Evolutionary conservation across 257 asterid genomes (phyloP), one percentile per base, ranked within the genome.

Genomic region (Eucommia ulmoides): DNA sequence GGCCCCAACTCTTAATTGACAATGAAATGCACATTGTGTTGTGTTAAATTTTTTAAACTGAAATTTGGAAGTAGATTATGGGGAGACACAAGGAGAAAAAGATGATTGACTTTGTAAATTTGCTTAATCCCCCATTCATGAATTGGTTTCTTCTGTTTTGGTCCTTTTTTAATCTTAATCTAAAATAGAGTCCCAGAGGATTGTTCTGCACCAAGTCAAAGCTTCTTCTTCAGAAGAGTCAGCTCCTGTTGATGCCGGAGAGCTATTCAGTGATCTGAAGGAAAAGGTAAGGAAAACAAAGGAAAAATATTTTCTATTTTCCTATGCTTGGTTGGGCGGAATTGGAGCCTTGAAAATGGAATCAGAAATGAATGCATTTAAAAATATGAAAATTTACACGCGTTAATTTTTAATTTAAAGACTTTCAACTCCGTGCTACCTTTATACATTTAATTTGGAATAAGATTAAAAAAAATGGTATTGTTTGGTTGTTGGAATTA

Each of bases 231-330:
- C 97, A 16, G 94, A 85, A 2, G 95, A 88, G 56, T 45, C 75
- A 69, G 38, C 69, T 10, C 48, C 59, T n/a, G 51, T 76, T 2
- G 96, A 89, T 64, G 22, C 84, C 63, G 63, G 55, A 56, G 93
- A 85, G 56, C 54, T 89, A 48, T n/a, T 89, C 51, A 33, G 69
- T 1, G 98, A 89, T 73, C 77, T 89, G 20, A 85, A 89, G 62
- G 77, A 78, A 65, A 89, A 84, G 96, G 98, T 82, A 59, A 23
- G n/a, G n/a, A n/a, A n/a, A n/a, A n/a, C n/a, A n/a, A n/a, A n/a
- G n/a, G n/a, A n/a, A n/a, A n/a, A n/a, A n/a, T n/a, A n/a, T n/a
- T n/a, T n/a, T n/a, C n/a, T n/a, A n/a, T n/a, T n/a, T n/a, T n/a
- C n/a, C n/a, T n/a, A n/a, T n/a, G n/a, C n/a, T n/a, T n/a, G n/a